Evolutionary conservation across 768 basidiomycete species (phyloP), one percentile per base, ranked within the genome.

Genomic region (Tephrocybe rancida): DNA sequence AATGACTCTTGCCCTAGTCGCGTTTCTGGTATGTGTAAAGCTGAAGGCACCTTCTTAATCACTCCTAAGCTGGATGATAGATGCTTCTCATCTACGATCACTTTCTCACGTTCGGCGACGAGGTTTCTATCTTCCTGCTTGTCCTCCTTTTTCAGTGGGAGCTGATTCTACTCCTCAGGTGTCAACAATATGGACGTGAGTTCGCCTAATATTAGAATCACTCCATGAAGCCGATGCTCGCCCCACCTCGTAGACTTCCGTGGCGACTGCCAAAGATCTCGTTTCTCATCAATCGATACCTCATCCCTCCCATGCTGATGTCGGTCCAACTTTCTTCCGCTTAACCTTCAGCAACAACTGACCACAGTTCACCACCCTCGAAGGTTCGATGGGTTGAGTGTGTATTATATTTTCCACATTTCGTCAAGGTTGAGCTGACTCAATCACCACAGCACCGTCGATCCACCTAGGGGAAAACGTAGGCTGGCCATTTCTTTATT

Each of bases 241-340:
- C 29, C 4, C 8, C 22, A 4, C 27, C 26, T 14, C 6, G n/a
- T 30, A 70, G 68, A 27, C 55, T 68, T 22, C 62, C 55, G 16
- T 70, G 65, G 65, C 55, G 61, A 10, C 50, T 66, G 5, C 67
- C 68, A 0, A 70, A 67, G 55, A 37, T 64, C 25, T 47, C 67
- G 5, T 70, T 68, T 54, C 48, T 68, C 46, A 53, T 68, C 10
- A 68, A 65, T 43, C 61, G 67, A 22, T 70, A 70, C 44, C 27
- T 66, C 25, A 52, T 68, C 10, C 63, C 67, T 21, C 61, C 62
- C 18, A 65, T 67, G 59, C 57, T 70, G 9, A 41, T 70, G 68
- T 70, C 29, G 11, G 68, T 66, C 13, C 14, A 19, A 5, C 6
- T 5, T 32, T 21, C 29, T n/a, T 41, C 14, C 2, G 21, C 22